These are phyloP conservation scores for Nitzschia sp. DNA, from an alignment of 108 stramenopile species.

Conservation along the genomic window DNA sequence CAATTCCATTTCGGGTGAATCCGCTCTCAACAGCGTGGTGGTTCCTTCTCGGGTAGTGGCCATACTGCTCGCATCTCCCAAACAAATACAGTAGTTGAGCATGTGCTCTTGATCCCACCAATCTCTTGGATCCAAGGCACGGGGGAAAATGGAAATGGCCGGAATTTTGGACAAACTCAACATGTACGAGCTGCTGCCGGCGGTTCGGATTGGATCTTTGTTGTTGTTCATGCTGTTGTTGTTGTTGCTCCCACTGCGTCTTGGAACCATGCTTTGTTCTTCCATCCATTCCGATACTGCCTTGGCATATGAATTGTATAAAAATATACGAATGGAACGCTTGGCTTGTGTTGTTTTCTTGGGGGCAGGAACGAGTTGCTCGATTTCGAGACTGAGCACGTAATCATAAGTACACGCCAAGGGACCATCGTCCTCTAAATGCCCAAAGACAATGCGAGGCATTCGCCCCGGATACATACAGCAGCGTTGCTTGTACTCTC, in stretches of 20 bases:
- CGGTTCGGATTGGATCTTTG: neutral
- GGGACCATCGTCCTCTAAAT: conserved; percentile 63
- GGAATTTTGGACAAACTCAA: conserved; percentile 48
- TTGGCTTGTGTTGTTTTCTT: conserved; percentile 1
- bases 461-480: neutral
- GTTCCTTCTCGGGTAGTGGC: neutral
- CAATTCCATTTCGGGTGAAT: conserved; percentile 29
- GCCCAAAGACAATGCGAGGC: conserved; percentile 20
- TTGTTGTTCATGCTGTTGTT: neutral
- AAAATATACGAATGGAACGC: conserved; percentile 48
- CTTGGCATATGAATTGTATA: conserved; percentile 65
- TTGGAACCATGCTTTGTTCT: conserved; percentile 13
- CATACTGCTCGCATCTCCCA: conserved; percentile 43
- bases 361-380: conserved; percentile 20
- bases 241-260: no score
- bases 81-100: conserved; percentile 61
- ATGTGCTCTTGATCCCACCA: conserved; percentile 21
- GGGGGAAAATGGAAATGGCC: conserved; percentile 58
- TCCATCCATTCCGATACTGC: conserved; percentile 31
- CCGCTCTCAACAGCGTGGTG: conserved; percentile 1
- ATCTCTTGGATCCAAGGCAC: conserved; percentile 23
- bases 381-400: conserved; percentile 60
- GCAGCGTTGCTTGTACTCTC: neutral
- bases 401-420: conserved; percentile 42
- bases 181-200: neutral